Evolutionary conservation across 2,329 filamentous ascomycete species (phyloP).

Genomic region (Hymenotorrendiella dingleyae): DNA sequence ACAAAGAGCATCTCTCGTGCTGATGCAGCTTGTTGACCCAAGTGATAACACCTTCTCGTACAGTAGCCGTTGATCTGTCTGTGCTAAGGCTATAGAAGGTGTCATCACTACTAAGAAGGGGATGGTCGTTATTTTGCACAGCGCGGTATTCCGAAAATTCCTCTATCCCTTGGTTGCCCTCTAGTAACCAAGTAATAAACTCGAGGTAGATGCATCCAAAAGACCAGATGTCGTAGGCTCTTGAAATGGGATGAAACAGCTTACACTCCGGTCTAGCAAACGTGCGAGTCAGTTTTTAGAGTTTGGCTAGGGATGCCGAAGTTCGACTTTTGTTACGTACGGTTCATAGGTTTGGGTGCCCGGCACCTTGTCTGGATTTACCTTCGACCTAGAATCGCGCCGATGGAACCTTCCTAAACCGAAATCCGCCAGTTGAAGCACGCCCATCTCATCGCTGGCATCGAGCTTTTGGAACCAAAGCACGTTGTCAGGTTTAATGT

Average conservation of each 20-base stretch:
- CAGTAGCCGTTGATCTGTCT: no score
- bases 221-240: constrained; percentile 34
- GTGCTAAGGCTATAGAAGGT: constrained; percentile 20
- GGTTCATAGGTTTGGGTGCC: constrained; percentile 33
- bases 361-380: constrained; percentile 12
- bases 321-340: no score
- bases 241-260: constrained; percentile 27
- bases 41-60: no score
- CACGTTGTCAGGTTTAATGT: no score
- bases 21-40: no score
- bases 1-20: no score
- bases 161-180: constrained; percentile 18
- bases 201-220: constrained; percentile 34
- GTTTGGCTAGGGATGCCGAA: no score
- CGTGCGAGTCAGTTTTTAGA: no score
- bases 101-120: constrained; percentile 17
- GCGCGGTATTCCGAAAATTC: constrained; percentile 11
- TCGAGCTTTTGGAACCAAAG: no score
- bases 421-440: no score
- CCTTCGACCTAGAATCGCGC: constrained; percentile 27
- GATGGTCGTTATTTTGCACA: not conserved
- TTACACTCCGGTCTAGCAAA: constrained; percentile 36
- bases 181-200: constrained; percentile 32
- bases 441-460: no score
- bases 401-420: constrained; percentile 32